Base-by-base conservation (phyloP, 208 protist genomes). In the Trypanosoma boissoni region DNA sequence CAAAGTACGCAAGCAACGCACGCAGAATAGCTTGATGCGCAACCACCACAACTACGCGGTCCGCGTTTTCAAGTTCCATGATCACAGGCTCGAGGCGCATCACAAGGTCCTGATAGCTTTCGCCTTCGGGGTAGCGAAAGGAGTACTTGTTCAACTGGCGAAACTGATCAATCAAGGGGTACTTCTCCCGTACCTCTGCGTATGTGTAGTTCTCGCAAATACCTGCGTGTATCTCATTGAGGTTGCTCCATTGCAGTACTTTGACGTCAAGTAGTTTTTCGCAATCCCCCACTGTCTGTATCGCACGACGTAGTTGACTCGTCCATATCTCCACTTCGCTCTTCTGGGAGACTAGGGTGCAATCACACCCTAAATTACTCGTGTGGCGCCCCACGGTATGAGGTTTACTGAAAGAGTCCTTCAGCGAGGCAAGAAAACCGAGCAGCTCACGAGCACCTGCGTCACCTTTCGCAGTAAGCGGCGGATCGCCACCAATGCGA, bases 191-290 rank as follows among this genome's bases (percentile, higher is more conserved):
- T 36, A 96, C 84, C 49, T 96, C 90, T 10, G 48, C 78, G 68
- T 91, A 88, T 0, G 90, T 94, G 61, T 93, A 65, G 49, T 90
- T 74, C 67, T 96, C 90, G 53, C 86, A 96, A 9, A 96, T 62
- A 29, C 90, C 90, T 21, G 85, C 90, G 75, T 96, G 80, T 21
- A 96, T 91, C 58, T 94, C 90, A 51, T 96, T 96, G 14, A 96
- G 75, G 51, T 72, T 84, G 51, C 76, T 80, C 83, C 87, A 96
- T 12, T 74, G 80, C 54, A 91, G 59, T n/a, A 73, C 81, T 52
- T 83, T 84, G n/a, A 94, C 78, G 51, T 79, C 71, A 23, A 87
- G 42, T 31, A 88, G 26, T 2, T 64, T 70, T 62, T 92, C 81
- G 37, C 71, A 74, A 32, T 78, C 67, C 52, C 89, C 80, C 0